Evolutionary conservation across 164 flowering plant genomes (phyloP), one percentile per base, ranked within the genome.

Genomic region (Vitis riparia): DNA sequence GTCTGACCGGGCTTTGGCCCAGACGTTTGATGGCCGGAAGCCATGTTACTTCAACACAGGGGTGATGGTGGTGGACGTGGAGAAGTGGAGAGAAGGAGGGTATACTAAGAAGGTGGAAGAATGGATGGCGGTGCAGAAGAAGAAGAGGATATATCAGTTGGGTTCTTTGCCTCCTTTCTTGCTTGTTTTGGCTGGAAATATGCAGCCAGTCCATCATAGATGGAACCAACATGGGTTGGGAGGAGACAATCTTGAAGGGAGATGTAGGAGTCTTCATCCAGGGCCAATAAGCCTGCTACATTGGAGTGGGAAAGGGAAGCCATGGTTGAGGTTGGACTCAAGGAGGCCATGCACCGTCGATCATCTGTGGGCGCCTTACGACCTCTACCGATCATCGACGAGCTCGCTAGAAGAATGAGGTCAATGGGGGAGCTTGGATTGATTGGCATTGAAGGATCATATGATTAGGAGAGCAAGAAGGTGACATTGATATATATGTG

Each of bases 171-270:
- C 89, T 1, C 89, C 89, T 6, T 86, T 84, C 51, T 72, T 86
- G 73, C 79, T 86, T 5, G 83, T 82, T 1, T 73, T 86, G 50
- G 89, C 82, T 1, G 89, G 87, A 30, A 73, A 84, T 29, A 86
- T 84, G 12, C 79, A 79, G 61, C 83, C 69, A 0, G 82, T 87
- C 49, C 84, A 84, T 62, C 90, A 84, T 50, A 75, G 90, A 65
- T 86, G 90, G 90, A 86, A 86, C 69, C 90, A 87, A 51, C 88
- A 87, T 69, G 90, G 90, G 0, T 68, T 87, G 27, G 90, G 88
- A 5, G 87, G 89, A n/a, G 89, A 86, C 63, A 86, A 86, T 67
- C 66, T 86, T 9, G 80, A 82, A 67, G 89, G 89, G 9, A 84
- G 73, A 66, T 86, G 89, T 56, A 73, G 89, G 77, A 77, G 71